Evolutionary conservation across 495 filamentous ascomycete genomes (phyloP).

Genomic region (Stereocaulon alpinum): DNA sequence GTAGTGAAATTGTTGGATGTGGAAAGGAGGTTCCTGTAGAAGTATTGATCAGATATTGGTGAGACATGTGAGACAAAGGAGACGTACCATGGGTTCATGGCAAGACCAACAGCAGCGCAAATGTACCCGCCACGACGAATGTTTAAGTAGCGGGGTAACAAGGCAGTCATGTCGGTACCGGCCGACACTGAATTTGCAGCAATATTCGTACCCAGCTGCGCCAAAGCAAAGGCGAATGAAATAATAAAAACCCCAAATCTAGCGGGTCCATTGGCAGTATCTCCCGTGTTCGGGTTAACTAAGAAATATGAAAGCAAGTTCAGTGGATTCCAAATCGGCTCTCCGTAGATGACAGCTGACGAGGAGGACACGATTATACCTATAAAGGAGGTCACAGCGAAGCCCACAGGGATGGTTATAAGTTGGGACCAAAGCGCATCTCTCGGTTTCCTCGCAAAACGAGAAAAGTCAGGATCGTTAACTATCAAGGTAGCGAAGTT

Average conservation of each 20-base stretch:
- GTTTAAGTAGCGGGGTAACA: constrained; percentile 77
- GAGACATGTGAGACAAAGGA: background rate
- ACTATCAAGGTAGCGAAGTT: constrained; percentile 87
- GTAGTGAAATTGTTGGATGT: constrained; percentile 84
- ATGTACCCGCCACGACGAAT: constrained; percentile 88
- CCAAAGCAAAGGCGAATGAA: constrained; percentile 67
- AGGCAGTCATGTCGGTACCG: constrained; percentile 82
- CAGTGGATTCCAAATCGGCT: constrained; percentile 82
- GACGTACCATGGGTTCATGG: constrained; percentile 62
- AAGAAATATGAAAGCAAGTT: constrained; percentile 66
- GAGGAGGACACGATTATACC: constrained; percentile 89
- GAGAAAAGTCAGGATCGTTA: constrained; percentile 82
- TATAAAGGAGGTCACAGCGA: constrained; percentile 84
- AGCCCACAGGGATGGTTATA: constrained; percentile 75
- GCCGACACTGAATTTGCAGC: constrained; percentile 85
- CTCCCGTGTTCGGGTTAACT: constrained; percentile 13
- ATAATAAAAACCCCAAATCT: constrained; percentile 89
- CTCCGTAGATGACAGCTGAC: constrained; percentile 63
- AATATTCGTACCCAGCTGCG: constrained; percentile 89
- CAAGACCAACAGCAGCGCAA: constrained; percentile 72
- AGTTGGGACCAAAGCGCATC: constrained; percentile 88
- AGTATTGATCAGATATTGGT: background rate
- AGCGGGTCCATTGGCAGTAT: constrained; percentile 60
- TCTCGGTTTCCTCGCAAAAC: constrained; percentile 69
- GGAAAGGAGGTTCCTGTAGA: constrained; percentile 56